Conservation (phyloP, 805 yeast species). For the Blastobotrys attinorum region DNA sequence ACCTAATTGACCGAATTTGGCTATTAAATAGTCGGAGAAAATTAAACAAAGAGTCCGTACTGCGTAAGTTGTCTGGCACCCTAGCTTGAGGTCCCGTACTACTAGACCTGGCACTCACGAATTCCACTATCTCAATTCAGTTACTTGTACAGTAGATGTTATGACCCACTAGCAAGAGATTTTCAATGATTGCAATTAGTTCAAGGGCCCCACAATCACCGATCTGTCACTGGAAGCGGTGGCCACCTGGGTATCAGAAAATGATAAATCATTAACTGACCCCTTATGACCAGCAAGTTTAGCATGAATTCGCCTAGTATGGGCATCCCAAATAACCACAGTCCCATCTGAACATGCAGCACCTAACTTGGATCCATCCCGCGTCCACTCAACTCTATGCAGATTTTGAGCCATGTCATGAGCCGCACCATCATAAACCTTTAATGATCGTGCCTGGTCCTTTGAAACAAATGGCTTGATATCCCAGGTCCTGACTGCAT, state of each 20-base stretch:
- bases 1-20: too few relatives aligned
- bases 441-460: slow-evolving; percentile 23
- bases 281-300: slow-evolving; percentile 57
- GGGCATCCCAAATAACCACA: slow-evolving; percentile 53
- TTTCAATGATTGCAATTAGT: too few relatives aligned
- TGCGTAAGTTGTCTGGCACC: too few relatives aligned
- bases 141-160: too few relatives aligned
- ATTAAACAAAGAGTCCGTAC: too few relatives aligned
- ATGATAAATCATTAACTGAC: slow-evolving; percentile 52
- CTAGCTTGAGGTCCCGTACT: too few relatives aligned
- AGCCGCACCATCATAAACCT: slow-evolving; percentile 49
- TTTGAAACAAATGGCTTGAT: slow-evolving; percentile 38
- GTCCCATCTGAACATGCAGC: slow-evolving; percentile 59
- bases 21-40: too few relatives aligned
- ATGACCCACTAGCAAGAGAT: too few relatives aligned
- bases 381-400: slow-evolving; percentile 40
- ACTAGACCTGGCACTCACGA: too few relatives aligned
- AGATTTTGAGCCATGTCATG: slow-evolving; percentile 42
- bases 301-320: slow-evolving; percentile 38
- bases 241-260: slow-evolving; percentile 36
- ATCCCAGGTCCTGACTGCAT: slow-evolving; percentile 50
- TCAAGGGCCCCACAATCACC: slow-evolving; percentile 40
- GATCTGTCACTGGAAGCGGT: slow-evolving; percentile 52
- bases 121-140: too few relatives aligned
- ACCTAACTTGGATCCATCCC: slow-evolving; percentile 32